Percentiles rank a stretch among this genome's conserved stretches.
Conservation (phyloP, 495 filamentous ascomycete species). For the Choiromyces venosus region DNA sequence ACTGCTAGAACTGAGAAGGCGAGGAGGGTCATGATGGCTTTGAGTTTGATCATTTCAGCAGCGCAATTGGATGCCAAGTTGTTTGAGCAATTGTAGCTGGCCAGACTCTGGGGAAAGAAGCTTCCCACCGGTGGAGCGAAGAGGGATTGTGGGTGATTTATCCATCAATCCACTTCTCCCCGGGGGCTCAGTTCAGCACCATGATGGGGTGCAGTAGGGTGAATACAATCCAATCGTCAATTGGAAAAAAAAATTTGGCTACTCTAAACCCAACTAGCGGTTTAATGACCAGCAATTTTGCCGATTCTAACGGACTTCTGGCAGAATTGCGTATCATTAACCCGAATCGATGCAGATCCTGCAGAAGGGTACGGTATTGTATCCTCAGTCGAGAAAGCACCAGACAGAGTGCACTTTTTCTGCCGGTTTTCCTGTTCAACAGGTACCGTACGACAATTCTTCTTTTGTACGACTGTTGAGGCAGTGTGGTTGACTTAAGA, state of each 20-base stretch:
- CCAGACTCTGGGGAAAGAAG: neutral
- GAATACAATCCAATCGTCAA: no score
- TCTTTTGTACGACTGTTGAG: no score
- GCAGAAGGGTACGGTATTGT: neutral
- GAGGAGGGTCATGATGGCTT: slow-evolving; percentile 15
- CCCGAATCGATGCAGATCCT: neutral
- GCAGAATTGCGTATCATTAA: no score
- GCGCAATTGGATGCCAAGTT: neutral
- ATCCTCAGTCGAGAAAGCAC: neutral
- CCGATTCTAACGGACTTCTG: no score
- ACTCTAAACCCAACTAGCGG: neutral
- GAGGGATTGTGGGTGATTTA: neutral
- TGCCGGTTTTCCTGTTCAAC: neutral
- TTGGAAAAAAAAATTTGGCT: neutral
- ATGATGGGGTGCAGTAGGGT: no score
- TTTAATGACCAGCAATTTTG: no score
- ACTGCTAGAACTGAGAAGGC: slow-evolving; percentile 18
- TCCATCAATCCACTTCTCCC: neutral
- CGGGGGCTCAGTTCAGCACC: no score
- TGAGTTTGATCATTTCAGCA: neutral
- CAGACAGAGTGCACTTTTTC: neutral
- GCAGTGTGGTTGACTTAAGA: no score
- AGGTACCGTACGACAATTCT: no score
- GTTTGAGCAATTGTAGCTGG: neutral
- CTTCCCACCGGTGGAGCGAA: neutral